These are phyloP conservation scores for Cladosporium sp. DNA, from an alignment of 2,329 filamentous ascomycete species.

Conservation along the genomic window DNA sequence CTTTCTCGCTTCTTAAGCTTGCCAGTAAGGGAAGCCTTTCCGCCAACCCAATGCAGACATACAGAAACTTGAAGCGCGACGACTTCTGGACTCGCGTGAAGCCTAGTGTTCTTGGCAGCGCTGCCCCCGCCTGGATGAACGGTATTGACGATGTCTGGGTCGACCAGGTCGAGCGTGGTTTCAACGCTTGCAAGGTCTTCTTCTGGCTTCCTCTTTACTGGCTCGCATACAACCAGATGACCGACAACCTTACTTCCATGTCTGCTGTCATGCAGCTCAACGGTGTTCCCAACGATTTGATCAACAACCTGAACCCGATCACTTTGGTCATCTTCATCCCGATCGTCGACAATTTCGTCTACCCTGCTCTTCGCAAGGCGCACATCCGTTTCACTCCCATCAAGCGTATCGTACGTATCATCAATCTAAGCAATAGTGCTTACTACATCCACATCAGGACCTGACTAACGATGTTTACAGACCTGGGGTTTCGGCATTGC, in stretches of 20 bases:
- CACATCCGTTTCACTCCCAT: constrained; percentile 44
- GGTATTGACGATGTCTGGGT: constrained; percentile 80
- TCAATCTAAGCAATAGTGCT: constrained; percentile 42
- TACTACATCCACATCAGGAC: constrained; percentile 16
- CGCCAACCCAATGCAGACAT: constrained; percentile 45
- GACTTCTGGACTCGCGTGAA: constrained; percentile 41
- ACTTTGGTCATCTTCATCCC: constrained; percentile 15
- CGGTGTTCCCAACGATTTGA: constrained; percentile 45
- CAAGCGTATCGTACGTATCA: constrained; percentile 43
- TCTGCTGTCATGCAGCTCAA: constrained; percentile 35
- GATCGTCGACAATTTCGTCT: constrained; percentile 39
- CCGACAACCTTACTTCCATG: constrained; percentile 46
- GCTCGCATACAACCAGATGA: constrained; percentile 56
- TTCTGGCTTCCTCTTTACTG: constrained; percentile 48
- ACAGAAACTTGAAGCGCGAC: constrained; percentile 47
- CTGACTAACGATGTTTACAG: constrained; percentile 21
- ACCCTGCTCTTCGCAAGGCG: constrained; percentile 41
- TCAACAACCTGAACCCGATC: constrained; percentile 30
- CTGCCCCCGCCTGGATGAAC: constrained; percentile 64
- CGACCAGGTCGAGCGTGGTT: constrained; percentile 63
- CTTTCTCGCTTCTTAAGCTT: constrained; percentile 55
- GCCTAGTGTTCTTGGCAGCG: constrained; percentile 28
- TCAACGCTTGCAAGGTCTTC: constrained; percentile 67
- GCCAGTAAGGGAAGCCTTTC: constrained; percentile 48
- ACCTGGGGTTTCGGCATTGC: constrained; percentile 51